Evolutionary conservation across 768 basidiomycete species (phyloP).

Genomic region (Lactarius pseudohatsudake): DNA sequence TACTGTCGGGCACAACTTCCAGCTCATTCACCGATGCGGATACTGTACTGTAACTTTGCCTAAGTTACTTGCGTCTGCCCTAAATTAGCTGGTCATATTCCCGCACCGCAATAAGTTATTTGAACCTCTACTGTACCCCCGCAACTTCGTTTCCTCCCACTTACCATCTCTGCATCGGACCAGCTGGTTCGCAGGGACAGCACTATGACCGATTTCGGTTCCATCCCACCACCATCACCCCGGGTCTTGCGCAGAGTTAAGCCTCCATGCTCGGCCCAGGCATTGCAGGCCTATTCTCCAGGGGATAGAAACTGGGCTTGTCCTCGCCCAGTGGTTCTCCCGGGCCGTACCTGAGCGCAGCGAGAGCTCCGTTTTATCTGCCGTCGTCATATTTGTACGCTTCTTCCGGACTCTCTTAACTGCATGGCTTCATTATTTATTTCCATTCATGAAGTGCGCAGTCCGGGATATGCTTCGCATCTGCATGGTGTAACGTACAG

Average conservation of each 20-base stretch:
- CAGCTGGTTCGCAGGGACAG: neutral
- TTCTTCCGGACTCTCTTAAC: neutral
- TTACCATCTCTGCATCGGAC: neutral
- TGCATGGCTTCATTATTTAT: neutral
- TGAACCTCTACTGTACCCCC: neutral
- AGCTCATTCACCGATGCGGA: too few species aligned
- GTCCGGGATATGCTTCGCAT: conserved; percentile 7
- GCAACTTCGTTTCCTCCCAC: neutral
- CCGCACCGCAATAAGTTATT: too few species aligned
- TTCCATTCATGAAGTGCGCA: neutral
- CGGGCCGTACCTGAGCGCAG: neutral
- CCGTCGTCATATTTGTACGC: conserved; percentile 7
- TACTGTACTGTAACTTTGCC: too few species aligned
- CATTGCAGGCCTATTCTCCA: conserved; percentile 4
- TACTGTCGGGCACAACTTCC: too few species aligned
- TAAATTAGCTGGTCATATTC: neutral
- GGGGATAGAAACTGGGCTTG: conserved; percentile 12
- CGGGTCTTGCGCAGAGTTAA: neutral
- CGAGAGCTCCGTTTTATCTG: neutral
- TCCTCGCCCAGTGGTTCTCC: conserved; percentile 3
- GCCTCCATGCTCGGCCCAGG: conserved; percentile 2
- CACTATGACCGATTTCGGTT: conserved; percentile 3
- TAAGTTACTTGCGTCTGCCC: too few species aligned
- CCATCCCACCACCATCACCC: neutral
- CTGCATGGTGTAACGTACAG: neutral